Conservation (phyloP, 192 early-diverging fungal species). For the Chytriomyces hyalinus region DNA sequence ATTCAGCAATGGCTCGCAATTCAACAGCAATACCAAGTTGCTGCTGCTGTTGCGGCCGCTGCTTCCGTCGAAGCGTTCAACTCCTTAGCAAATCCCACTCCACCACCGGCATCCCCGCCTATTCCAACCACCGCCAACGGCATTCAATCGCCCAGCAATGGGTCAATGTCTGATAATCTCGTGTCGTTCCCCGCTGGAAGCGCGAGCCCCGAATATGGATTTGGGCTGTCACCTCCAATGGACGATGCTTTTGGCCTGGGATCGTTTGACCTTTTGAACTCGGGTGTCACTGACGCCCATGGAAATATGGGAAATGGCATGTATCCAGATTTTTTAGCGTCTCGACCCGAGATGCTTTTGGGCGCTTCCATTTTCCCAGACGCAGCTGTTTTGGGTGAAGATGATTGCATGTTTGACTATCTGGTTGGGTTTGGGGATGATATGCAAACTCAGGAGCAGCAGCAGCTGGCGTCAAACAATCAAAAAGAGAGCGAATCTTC, state of each 20-base stretch:
- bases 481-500: background rate
- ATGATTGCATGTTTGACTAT: constrained; percentile 25
- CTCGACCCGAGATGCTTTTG: background rate
- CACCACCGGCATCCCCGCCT: background rate
- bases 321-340: no score
- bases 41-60: constrained; percentile 29
- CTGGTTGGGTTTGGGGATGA: constrained; percentile 29
- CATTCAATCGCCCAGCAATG: background rate
- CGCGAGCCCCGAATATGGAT: background rate
- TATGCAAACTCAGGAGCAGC: constrained; percentile 8
- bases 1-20: constrained; percentile 32
- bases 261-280: background rate
- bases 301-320: background rate
- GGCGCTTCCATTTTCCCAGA: background rate
- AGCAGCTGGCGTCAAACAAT: background rate
- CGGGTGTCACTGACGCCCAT: background rate
- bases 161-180: constrained; percentile 9
- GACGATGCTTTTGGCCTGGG: background rate
- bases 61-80: constrained; percentile 33
- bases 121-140: background rate
- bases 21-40: constrained; percentile 36
- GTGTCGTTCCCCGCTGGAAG: background rate
- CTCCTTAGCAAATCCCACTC: background rate
- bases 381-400: background rate
- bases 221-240: background rate